phyloP scores from a whole-genome alignment of 495 filamentous ascomycete species.

The Tuber melanosporum region DNA sequence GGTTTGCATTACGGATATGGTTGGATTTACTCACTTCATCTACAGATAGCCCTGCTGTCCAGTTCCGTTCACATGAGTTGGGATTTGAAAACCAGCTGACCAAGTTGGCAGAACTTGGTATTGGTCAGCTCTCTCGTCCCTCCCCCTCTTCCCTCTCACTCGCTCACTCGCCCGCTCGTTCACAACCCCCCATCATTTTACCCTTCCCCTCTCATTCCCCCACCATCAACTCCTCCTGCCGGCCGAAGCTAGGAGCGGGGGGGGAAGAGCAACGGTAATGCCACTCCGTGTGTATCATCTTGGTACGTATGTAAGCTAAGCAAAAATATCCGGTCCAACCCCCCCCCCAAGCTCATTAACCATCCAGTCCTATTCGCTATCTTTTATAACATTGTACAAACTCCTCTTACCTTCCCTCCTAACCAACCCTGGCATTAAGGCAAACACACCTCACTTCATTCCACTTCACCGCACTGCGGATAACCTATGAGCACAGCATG shows the following conservation, averaged over 20 bases:
- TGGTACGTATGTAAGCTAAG: not conserved
- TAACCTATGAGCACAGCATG: not conserved
- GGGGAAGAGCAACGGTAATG: not conserved
- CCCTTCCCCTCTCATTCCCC: too few species aligned
- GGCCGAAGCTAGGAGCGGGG: not conserved
- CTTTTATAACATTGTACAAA: constrained; percentile 14
- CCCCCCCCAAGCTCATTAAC: not conserved
- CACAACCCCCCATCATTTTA: too few species aligned
- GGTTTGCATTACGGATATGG: not conserved
- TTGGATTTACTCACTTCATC: not conserved
- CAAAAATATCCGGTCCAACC: not conserved
- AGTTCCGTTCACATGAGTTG: not conserved
- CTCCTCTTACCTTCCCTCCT: not conserved
- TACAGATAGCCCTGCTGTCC: not conserved
- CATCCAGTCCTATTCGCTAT: constrained; percentile 6
- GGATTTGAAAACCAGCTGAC: not conserved
- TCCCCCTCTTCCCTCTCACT: not conserved
- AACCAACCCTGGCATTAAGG: not conserved
- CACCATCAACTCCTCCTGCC: not conserved
- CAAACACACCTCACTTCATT: not conserved
- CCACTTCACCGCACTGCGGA: not conserved
- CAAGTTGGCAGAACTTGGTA: not conserved
- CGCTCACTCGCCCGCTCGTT: not conserved
- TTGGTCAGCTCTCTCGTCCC: not conserved
- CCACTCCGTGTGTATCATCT: not conserved